Evolutionary conservation across 2,329 filamentous ascomycete genomes (phyloP), one percentile per base, ranked within the genome.

Genomic region (Trichoderma gracile): DNA sequence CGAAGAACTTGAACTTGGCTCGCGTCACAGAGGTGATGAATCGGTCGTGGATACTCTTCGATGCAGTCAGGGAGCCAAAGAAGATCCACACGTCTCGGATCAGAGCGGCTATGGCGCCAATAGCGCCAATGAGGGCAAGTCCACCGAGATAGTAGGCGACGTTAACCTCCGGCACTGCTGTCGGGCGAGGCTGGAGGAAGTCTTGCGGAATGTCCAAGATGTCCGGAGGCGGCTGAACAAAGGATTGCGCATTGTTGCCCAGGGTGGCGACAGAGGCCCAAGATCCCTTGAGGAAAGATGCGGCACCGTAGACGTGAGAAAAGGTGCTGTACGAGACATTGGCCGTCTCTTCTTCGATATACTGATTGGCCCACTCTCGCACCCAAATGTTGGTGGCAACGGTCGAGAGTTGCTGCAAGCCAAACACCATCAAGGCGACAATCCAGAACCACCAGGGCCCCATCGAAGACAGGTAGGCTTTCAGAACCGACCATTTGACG

Each of bases 391-490:
- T 97, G 42, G 93, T 96, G 0, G 90, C 92, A 2, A 98, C 89
- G 25, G 90, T 90, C 4, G 90, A 90, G 40, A 97, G 75, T 74
- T 99, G 95, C 74, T 97, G 93, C 50, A 89, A 79, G 30, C 84
- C 83, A 73, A 99, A 98, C 43, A 93, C 88, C 5, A 88, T 69
- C 15, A 88, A 78, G 21, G 93, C 90, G 42, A 91, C 79, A 54
- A 89, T 76, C 95, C 95, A 99, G 79, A 96, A 99, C 83, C 92
- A 93, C 92, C 93, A 97, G 5, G 89, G 84, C n/a, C 95, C 95
- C 95, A 99, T 99, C 68, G 93, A 86, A 65, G 78, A 79, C 19
- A 99, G 84, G 74, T 99, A 99, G 73, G 96, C 86, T 66, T 87
- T 81, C 71, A 99, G 90, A 58, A 97, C 93, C 23, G 86, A 84